Evolutionary conservation across 2,329 filamentous ascomycete genomes (phyloP).

Genomic region (Lasiodiplodia hormozganensis): DNA sequence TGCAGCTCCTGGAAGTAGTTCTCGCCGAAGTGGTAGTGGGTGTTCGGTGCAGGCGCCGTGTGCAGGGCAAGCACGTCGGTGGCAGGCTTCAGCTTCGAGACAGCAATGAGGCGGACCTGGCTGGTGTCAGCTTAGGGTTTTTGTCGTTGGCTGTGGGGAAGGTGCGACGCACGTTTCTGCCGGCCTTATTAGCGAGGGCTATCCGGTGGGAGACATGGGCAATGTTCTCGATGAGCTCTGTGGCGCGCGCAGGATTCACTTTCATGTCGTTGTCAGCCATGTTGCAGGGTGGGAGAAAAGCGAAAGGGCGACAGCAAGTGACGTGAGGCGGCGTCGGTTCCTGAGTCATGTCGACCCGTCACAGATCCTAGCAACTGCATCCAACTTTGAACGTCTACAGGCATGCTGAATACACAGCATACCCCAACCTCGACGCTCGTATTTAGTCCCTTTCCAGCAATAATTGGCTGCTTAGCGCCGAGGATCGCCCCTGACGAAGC

Average conservation of each 20-base stretch:
- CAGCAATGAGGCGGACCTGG: constrained; percentile 85
- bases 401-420: constrained; percentile 11
- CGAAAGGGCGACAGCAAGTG: not conserved
- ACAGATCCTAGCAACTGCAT: constrained; percentile 19
- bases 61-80: constrained; percentile 89
- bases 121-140: constrained; percentile 11
- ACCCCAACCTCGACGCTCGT: constrained; percentile 10
- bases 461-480: constrained; percentile 9
- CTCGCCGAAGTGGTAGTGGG: constrained; percentile 86
- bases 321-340: constrained; percentile 3
- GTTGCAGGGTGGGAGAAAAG: not conserved
- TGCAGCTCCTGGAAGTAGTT: constrained; percentile 86
- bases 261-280: constrained; percentile 49
- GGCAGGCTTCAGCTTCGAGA: constrained; percentile 94
- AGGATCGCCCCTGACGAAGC: not conserved
- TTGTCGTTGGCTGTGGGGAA: not conserved
- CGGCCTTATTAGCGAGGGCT: constrained; percentile 45
- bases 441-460: constrained; percentile 17
- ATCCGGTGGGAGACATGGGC: constrained; percentile 50
- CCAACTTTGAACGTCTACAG: constrained; percentile 18
- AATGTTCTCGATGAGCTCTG: constrained; percentile 54
- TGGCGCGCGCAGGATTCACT: constrained; percentile 53
- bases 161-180: constrained; percentile 37
- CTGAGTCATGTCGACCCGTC: constrained; percentile 16
- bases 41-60: constrained; percentile 54